These are phyloP conservation scores for Pythium grandisporangium DNA, from an alignment of 352 stramenopile genomes.

Conservation along the genomic window DNA sequence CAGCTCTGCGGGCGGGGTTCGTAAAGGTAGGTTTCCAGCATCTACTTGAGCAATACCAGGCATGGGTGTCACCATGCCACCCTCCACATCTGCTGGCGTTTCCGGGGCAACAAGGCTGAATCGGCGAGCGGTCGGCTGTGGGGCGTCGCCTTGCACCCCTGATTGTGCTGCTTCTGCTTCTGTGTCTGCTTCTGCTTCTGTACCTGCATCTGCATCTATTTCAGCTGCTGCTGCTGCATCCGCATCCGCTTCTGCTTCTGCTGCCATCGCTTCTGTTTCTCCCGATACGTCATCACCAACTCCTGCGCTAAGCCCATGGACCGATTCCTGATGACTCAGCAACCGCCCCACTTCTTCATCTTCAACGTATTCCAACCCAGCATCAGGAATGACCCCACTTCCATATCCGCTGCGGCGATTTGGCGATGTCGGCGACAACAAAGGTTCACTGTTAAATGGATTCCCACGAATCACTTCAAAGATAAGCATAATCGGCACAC, in stretches of 20 bases:
- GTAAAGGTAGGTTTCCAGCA: no score
- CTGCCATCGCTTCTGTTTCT: slow-evolving; percentile 22
- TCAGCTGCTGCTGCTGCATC: no score
- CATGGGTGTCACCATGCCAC: slow-evolving; percentile 15
- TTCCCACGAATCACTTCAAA: slow-evolving; percentile 84
- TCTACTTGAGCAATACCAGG: slow-evolving; percentile 9
- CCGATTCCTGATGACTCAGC: slow-evolving; percentile 58
- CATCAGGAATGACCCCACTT: slow-evolving; percentile 26
- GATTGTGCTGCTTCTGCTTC: slow-evolving; percentile 16
- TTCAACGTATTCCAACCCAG: slow-evolving; percentile 59
- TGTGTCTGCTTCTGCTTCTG: slow-evolving; percentile 16
- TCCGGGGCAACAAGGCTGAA: slow-evolving; percentile 31
- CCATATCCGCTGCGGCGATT: slow-evolving; percentile 24
- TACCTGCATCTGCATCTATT: no score
- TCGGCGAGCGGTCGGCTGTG: not conserved
- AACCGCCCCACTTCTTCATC: slow-evolving; percentile 72
- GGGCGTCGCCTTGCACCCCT: not conserved
- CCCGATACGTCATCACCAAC: slow-evolving; percentile 6
- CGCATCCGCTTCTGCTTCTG: not conserved
- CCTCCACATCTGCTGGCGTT: slow-evolving; percentile 53
- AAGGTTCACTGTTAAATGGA: slow-evolving; percentile 33
- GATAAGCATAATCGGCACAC: slow-evolving; percentile 81
- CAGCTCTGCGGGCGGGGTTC: no score
- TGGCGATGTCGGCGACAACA: slow-evolving; percentile 49
- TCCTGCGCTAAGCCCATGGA: slow-evolving; percentile 22